phyloP scores from a whole-genome alignment of 2,329 filamentous ascomycete species.

The Epichloe gansuensis region DNA sequence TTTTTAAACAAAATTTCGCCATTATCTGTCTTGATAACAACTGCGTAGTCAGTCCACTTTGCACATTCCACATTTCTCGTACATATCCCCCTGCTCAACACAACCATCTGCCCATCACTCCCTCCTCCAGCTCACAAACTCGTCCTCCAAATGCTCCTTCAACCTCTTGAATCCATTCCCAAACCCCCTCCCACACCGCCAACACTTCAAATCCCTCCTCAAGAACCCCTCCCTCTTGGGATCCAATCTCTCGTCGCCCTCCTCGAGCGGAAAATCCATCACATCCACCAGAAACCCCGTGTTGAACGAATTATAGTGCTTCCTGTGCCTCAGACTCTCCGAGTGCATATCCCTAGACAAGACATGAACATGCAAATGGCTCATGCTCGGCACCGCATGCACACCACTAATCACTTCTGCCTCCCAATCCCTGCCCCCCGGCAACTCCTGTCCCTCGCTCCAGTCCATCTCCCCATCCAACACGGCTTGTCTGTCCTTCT shows the following conservation, averaged over 20 bases:
- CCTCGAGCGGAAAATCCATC: slow-evolving; percentile 62
- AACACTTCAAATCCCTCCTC: slow-evolving; percentile 58
- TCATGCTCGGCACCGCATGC: slow-evolving; percentile 85
- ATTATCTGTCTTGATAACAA: not conserved
- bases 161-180: slow-evolving; percentile 59
- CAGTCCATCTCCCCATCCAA: slow-evolving; percentile 37
- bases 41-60: not conserved
- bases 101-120: slow-evolving; percentile 26
- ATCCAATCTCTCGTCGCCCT: slow-evolving; percentile 50
- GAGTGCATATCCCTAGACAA: slow-evolving; percentile 69
- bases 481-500: slow-evolving; percentile 52
- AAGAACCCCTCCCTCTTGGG: slow-evolving; percentile 47
- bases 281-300: slow-evolving; percentile 73
- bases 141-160: slow-evolving; percentile 61
- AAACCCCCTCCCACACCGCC: slow-evolving; percentile 69
- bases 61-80: not conserved
- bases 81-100: not conserved
- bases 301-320: slow-evolving; percentile 87
- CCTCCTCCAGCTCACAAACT: slow-evolving; percentile 64
- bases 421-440: slow-evolving; percentile 63
- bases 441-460: slow-evolving; percentile 33
- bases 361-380: slow-evolving; percentile 81
- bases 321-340: slow-evolving; percentile 58
- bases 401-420: slow-evolving; percentile 64
- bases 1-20: not conserved